Evolutionary conservation across 441 rosid species (phyloP), one percentile per base, ranked within the genome.

Genomic region (Pelargonium cotyledonis): DNA sequence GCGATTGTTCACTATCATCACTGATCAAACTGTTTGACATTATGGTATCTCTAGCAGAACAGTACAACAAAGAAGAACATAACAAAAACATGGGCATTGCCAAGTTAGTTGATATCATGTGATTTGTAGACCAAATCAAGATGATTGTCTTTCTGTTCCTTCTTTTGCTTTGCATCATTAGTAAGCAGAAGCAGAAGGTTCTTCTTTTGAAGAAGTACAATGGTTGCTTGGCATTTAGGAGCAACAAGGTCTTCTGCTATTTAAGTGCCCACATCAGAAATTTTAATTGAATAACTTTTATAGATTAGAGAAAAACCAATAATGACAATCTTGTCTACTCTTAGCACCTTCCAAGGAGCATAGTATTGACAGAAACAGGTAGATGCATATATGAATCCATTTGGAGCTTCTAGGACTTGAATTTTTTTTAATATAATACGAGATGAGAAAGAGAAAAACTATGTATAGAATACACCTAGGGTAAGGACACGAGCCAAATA

Each of bases 31-130:
- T 65, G 76, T 44, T 62, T 3, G 26, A 43, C 4, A 74, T 75
- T 46, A 76, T 31, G 63, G 73, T 62, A 70, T 83, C 86, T 77
- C 73, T 67, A 41, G 82, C 78, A 57, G 66, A 76, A 71, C 83
- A 74, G 62, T 6, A 21, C 60, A 65, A 57, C 55, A 66, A 65
- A 72, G 81, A 66, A 68, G 70, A 67, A 61, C 26, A 60, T 63
- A 70, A 41, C 74, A 71, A 65, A 81, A 65, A 55, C 77, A 67
- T 53, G 73, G 43, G 29, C 29, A 23, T 72, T 58, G 73, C 67
- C 69, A 75, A 76, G 62, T 70, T 69, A 58, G 51, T 7, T 9
- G 38, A 60, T 1, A 35, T 21, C 64, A 60, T 60, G 63, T 11
- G 35, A 60, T 60, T 60, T 60, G 35, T 35, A 60, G 10, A 60